phyloP scores from a whole-genome alignment of 2,329 filamentous ascomycete species.

The Aspergillaceae sp. region DNA sequence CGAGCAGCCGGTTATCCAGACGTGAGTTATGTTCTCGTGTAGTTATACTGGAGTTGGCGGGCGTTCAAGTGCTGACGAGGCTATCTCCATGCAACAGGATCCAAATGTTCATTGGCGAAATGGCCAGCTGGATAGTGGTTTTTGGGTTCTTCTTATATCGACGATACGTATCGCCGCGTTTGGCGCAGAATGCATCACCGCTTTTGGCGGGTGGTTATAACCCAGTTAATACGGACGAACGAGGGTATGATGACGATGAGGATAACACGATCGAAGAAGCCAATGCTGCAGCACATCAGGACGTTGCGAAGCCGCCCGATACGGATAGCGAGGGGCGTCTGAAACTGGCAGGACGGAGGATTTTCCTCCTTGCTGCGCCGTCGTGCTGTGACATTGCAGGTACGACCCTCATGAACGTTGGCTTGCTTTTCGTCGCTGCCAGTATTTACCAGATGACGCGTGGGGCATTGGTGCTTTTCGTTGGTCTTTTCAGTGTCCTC shows the following conservation, averaged over 20 bases:
- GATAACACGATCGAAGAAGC: slow-evolving; percentile 37
- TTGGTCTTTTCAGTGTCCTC: slow-evolving; percentile 86
- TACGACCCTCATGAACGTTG: slow-evolving; percentile 95
- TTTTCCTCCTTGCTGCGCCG: slow-evolving; percentile 71
- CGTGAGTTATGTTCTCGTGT: slow-evolving; percentile 35
- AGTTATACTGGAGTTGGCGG: neutral
- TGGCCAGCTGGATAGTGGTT: slow-evolving; percentile 91
- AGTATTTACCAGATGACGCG: slow-evolving; percentile 99
- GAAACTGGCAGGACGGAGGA: slow-evolving; percentile 59
- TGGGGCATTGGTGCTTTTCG: slow-evolving; percentile 88
- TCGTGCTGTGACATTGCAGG: slow-evolving; percentile 90
- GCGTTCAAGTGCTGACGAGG: neutral
- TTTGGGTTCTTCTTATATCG: slow-evolving; percentile 59
- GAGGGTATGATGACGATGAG: slow-evolving; percentile 38
- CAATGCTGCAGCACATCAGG: slow-evolving; percentile 33
- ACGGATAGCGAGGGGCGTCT: slow-evolving; percentile 47
- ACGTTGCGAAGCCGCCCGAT: slow-evolving; percentile 43
- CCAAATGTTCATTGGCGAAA: slow-evolving; percentile 97
- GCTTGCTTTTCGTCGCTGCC: slow-evolving; percentile 83
- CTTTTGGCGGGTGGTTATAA: slow-evolving; percentile 53
- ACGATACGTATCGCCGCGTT: slow-evolving; percentile 40
- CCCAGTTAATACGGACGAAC: slow-evolving; percentile 48
- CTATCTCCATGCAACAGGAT: slow-evolving; percentile 33
- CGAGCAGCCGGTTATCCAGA: slow-evolving; percentile 93
- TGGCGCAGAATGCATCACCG: slow-evolving; percentile 32